Evolutionary conservation across 2,329 filamentous ascomycete species (phyloP), one percentile per base, ranked within the genome.

Genomic region (Cladosporium sp.): DNA sequence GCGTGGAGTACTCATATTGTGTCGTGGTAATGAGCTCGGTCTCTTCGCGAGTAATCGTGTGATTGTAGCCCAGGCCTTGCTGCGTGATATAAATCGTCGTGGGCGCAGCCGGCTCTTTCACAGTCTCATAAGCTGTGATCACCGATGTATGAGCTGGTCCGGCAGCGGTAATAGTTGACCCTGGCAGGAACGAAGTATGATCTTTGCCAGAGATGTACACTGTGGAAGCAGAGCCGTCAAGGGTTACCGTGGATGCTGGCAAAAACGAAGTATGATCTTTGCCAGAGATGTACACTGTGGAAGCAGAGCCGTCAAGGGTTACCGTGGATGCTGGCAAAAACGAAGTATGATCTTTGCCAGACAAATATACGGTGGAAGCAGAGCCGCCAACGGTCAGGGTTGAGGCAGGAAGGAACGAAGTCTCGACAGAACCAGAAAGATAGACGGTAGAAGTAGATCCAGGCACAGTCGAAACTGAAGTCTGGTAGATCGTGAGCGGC

Each of bases 161-260:
- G 10, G 5, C 38, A 13, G 43, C 19, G 2, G 40, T 43, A 1
- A 43, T 11, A 14, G 46, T 50, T 3, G 46, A 50, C 10, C 38
- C 46, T 16, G 46, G 46, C 8, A 50, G 31, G 32, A 22, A 34
- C 5, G 46, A 43, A 18, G 46, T 50, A 31, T 31, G 31, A 19
- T 33, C 45, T n/a, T 34, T 40, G 22, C 35, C 19, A 48, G 45
- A 48, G n/a, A 48, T 32, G 13, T 48, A 48, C 4, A 48, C 45
- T 7, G 45, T 48, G 11, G 34, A 38, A 8, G 34, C 45, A 4
- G 46, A 49, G 2, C 46, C 46, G 5, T 35, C 41, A 14, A 49
- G 33, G 28, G 41, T 41, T 11, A 49, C 37, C 10, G 46, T 42
- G 19, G 43, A 45, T 11, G 43, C 43, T 4, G n/a, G 13, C n/a